Evolutionary conservation across 768 basidiomycete genomes (phyloP).

Genomic region (Naganishia friedmannii): DNA sequence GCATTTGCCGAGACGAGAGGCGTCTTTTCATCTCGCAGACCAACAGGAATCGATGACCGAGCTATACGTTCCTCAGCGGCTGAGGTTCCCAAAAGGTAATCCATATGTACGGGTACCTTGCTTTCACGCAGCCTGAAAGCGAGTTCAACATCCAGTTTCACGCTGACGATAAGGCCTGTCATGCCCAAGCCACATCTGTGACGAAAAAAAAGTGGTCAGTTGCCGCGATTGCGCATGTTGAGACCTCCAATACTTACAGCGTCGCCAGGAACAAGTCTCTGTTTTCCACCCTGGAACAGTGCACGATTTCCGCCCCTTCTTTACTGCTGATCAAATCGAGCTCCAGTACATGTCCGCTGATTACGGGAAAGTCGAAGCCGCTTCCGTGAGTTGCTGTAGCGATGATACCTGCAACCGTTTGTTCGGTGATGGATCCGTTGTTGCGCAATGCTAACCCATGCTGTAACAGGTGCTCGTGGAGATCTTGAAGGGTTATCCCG

Average conservation of each 20-base stretch:
- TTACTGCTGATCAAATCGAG: constrained; percentile 16
- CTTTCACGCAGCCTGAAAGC: constrained; percentile 76
- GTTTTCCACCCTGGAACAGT: constrained; percentile 54
- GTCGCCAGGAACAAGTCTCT: constrained; percentile 82
- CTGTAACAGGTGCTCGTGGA: constrained; percentile 66
- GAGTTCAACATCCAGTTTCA: constrained; percentile 73
- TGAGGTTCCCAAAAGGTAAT: constrained; percentile 54
- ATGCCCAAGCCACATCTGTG: constrained; percentile 73
- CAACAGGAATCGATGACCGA: neutral
- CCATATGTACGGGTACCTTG: constrained; percentile 64
- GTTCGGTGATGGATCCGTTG: constrained; percentile 93
- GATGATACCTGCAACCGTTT: constrained; percentile 85
- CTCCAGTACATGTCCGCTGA: constrained; percentile 47
- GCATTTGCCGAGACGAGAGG: neutral
- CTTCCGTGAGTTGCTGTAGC: constrained; percentile 94
- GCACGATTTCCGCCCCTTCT: constrained; percentile 21
- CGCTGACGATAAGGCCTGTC: constrained; percentile 72
- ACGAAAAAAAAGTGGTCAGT: neutral
- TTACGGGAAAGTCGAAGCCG: constrained; percentile 71
- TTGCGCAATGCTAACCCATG: constrained; percentile 80
- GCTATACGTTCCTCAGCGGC: constrained; percentile 50
- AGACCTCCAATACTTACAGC: constrained; percentile 48
- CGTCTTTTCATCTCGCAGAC: constrained; percentile 7
- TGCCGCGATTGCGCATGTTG: neutral
- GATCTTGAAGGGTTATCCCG: constrained; percentile 62